Evolutionary conservation across 2,329 filamentous ascomycete species (phyloP).

Genomic region (Aspergillus carbonarius): DNA sequence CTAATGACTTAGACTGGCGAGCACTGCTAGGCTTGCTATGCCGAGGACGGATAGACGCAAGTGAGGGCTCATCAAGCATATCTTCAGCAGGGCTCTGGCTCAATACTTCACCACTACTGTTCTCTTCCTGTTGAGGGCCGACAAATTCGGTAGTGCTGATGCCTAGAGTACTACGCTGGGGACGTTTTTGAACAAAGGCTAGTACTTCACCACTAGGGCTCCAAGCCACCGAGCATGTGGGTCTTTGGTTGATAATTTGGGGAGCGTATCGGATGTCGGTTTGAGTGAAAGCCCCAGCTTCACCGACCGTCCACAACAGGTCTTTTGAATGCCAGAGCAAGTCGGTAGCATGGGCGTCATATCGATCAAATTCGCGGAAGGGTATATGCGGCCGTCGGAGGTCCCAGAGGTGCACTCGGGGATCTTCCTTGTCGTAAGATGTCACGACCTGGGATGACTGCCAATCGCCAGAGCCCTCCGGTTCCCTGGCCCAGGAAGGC

Average conservation of each 20-base stretch:
- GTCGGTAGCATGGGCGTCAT: slow-evolving; percentile 57
- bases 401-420: slow-evolving; percentile 64
- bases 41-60: slow-evolving; percentile 50
- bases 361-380: slow-evolving; percentile 60
- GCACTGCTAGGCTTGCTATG: slow-evolving; percentile 48
- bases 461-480: slow-evolving; percentile 53
- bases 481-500: slow-evolving; percentile 55
- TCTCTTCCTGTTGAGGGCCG: slow-evolving; percentile 42
- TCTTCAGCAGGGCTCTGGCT: slow-evolving; percentile 58
- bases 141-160: slow-evolving; percentile 43
- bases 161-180: slow-evolving; percentile 42
- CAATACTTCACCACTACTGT: slow-evolving; percentile 48
- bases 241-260: slow-evolving; percentile 58
- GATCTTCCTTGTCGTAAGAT: slow-evolving; percentile 61
- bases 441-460: slow-evolving; percentile 64
- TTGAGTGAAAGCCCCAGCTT: slow-evolving; percentile 62
- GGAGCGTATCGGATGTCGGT: slow-evolving; percentile 61
- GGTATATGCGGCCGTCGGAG: slow-evolving; percentile 62
- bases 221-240: slow-evolving; percentile 57
- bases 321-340: slow-evolving; percentile 65
- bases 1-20: slow-evolving; percentile 53
- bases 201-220: slow-evolving; percentile 59
- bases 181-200: slow-evolving; percentile 55
- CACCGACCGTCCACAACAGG: slow-evolving; percentile 63
- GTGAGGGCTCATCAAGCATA: slow-evolving; percentile 55